phyloP scores from a whole-genome alignment of 495 filamentous ascomycete genomes.

The Clavariopsis aquatica region DNA sequence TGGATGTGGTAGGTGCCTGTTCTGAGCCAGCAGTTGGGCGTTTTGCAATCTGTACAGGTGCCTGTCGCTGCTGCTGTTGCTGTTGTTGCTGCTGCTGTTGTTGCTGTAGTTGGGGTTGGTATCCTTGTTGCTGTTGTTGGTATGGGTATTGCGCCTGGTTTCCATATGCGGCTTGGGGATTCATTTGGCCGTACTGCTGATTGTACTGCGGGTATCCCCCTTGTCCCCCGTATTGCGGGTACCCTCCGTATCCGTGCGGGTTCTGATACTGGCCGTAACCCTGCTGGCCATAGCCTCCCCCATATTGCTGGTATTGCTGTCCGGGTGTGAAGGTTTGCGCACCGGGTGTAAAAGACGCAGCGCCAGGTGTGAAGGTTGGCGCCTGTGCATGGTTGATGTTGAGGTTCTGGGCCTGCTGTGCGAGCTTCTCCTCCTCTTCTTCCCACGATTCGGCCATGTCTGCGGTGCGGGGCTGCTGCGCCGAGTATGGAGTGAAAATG shows the following conservation, averaged over 20 bases:
- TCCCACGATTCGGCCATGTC: constrained; percentile 93
- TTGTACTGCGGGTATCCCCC: constrained; percentile 35
- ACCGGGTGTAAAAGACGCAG: constrained; percentile 76
- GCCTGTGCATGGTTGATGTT: constrained; percentile 62
- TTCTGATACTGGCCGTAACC: constrained; percentile 53
- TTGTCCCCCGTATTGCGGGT: constrained; percentile 41
- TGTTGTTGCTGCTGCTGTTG: constrained; percentile 31
- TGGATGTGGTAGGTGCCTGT: constrained; percentile 16
- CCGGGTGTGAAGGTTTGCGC: constrained; percentile 78
- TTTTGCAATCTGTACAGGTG: constrained; percentile 67
- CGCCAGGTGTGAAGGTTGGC: constrained; percentile 69
- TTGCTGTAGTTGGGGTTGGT: constrained; percentile 24
- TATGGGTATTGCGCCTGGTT: constrained; percentile 53
- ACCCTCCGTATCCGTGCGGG: constrained; percentile 45
- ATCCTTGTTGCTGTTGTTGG: constrained; percentile 26
- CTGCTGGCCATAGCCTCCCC: constrained; percentile 56
- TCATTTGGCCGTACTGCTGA: constrained; percentile 45
- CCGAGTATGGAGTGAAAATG: background rate
- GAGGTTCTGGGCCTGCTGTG: constrained; percentile 74
- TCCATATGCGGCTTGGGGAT: constrained; percentile 47
- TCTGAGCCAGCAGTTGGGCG: constrained; percentile 47
- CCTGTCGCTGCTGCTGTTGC: constrained; percentile 53
- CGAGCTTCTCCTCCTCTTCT: constrained; percentile 86
- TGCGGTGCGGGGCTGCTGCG: constrained; percentile 17
- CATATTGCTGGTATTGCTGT: constrained; percentile 60